These are phyloP conservation scores for Jatropha curcas DNA, from an alignment of 345 rosid species.

Conservation along the genomic window DNA sequence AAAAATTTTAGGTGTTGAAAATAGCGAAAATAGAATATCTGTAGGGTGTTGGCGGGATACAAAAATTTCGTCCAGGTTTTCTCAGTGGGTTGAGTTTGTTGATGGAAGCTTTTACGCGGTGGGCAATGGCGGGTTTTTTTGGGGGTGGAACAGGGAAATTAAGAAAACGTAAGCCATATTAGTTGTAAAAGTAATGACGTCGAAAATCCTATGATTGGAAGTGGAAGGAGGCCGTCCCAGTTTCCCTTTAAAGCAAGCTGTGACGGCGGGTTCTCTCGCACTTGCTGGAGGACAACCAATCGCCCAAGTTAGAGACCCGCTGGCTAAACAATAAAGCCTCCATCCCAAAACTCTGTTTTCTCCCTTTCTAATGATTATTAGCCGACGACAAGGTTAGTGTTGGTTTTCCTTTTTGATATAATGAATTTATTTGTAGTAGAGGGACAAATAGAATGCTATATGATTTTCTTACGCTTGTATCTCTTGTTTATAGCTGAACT, in stretches of 20 bases:
- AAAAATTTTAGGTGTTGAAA: too few species aligned
- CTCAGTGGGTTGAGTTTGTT: too few species aligned
- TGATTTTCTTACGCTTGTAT: too few species aligned
- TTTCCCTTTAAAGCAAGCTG: constrained; percentile 86
- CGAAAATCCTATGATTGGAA: constrained; percentile 54
- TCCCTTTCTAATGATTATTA: constrained; percentile 22
- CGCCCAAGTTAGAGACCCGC: constrained; percentile 57
- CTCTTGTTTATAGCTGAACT: too few species aligned
- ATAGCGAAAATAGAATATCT: too few species aligned
- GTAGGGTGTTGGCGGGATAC: too few species aligned
- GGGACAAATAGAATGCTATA: background rate
- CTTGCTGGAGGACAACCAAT: constrained; percentile 85
- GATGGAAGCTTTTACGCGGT: constrained; percentile 25
- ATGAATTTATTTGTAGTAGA: background rate
- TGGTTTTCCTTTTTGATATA: background rate
- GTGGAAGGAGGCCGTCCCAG: constrained; percentile 43
- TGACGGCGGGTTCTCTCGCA: constrained; percentile 71
- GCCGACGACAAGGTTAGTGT: constrained; percentile 30
- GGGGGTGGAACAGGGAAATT: constrained; percentile 53
- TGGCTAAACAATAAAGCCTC: constrained; percentile 41
- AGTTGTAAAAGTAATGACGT: constrained; percentile 35
- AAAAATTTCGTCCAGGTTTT: too few species aligned
- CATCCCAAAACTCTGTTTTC: constrained; percentile 18
- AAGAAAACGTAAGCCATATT: constrained; percentile 25
- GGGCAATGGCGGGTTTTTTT: constrained; percentile 50